Base-by-base conservation (phyloP, 2,329 filamentous ascomycete genomes). In the Trichophyton equinum region DNA sequence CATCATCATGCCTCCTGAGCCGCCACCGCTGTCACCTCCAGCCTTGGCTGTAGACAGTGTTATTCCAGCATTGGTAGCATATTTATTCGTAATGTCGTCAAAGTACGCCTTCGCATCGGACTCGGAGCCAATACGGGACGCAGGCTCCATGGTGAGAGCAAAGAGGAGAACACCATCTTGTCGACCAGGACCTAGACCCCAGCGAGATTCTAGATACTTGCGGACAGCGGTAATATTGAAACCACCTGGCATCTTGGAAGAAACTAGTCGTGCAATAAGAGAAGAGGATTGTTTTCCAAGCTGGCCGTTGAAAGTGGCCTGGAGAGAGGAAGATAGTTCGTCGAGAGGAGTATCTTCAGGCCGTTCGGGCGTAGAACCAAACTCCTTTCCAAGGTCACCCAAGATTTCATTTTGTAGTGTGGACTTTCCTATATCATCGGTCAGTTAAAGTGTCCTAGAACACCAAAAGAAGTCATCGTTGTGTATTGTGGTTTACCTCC, bases 391-490 rank as follows among this genome's bases (percentile, higher is more conserved):
- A 65, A 99, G 79, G 73, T 99, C 94, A 77, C 94, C 94, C 33
- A 99, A 84, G 66, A 99, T 97, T 76, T 99, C 94, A 74, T 99
- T 99, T 73, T 99, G 94, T 25, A 99, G 85, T 6, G 94, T 99
- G 2, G 94, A 97, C 81, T 99, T 99, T 71, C 91, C 91, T 96
- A 55, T 15, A 22, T 47, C 11, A 33, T 59, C 60, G 68, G 58
- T 66, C 63, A 55, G 38, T 57, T 60, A 25, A 62, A 7, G n/a
- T n/a, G 40, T 30, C 15, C 40, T 44, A 7, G 4, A n/a, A 7
- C n/a, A 13, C 6, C 4, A 13, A 11, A 38, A 8, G 8, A 7
- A 6, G 9, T 11, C 3, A 38, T 38, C 33, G 4, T 9, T 38
- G 9, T 38, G 3, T 13, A 13, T 13, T 11, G 33, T 38, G 77